phyloP scores from a whole-genome alignment of 1,139 yeast species.

The Lodderomyces pseudojiufengensis region DNA sequence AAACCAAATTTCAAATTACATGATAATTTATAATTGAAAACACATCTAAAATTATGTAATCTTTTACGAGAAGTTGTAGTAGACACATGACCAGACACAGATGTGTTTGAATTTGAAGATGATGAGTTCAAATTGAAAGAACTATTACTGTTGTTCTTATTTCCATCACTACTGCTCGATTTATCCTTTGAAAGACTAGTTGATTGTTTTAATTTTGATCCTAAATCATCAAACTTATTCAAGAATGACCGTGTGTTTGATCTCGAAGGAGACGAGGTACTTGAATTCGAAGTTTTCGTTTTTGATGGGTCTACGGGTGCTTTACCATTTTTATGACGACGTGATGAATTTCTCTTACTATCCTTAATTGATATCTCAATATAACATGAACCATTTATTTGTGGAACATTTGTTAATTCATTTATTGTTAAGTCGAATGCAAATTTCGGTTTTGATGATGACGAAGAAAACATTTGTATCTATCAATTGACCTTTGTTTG shows the following conservation, averaged over 20 bases:
- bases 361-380: constrained; percentile 48
- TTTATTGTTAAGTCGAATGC: constrained; percentile 55
- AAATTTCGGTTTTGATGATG: constrained; percentile 43
- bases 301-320: constrained; percentile 7
- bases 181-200: not conserved
- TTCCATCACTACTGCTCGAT: not conserved
- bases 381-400: constrained; percentile 64
- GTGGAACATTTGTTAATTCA: constrained; percentile 80
- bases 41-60: constrained; percentile 43
- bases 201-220: constrained; percentile 1
- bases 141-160: not conserved
- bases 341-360: constrained; percentile 17
- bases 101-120: constrained; percentile 1
- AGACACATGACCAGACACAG: constrained; percentile 25
- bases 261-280: constrained; percentile 1
- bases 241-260: constrained; percentile 11
- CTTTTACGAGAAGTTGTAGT: constrained; percentile 33
- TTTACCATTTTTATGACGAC: constrained; percentile 2
- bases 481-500: too few relatives aligned
- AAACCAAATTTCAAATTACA: constrained; percentile 42
- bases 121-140: too few relatives aligned
- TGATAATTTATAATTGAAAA: constrained; percentile 33
- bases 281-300: constrained; percentile 2
- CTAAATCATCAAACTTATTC: constrained; percentile 12
- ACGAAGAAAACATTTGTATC: too few relatives aligned